These are phyloP conservation scores for Caloboletus inedulis DNA, from an alignment of 1,284 basidiomycete species.

Conservation along the genomic window DNA sequence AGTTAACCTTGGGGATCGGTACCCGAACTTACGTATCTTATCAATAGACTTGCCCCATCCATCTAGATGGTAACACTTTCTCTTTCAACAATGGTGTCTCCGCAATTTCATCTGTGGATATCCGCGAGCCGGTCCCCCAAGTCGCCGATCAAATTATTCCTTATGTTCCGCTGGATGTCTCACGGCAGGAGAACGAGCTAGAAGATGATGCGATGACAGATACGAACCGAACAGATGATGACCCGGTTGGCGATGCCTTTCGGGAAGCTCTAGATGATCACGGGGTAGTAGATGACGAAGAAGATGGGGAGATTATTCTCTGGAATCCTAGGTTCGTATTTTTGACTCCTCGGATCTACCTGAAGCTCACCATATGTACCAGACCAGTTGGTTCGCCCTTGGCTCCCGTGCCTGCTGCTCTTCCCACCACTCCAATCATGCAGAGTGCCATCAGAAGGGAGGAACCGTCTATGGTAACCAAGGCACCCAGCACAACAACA, in stretches of 20 bases:
- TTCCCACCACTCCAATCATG: constrained; percentile 25
- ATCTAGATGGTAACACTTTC: constrained; percentile 22
- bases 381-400: constrained; percentile 40
- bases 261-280: constrained; percentile 51
- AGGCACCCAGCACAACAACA: constrained; percentile 24
- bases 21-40: constrained; percentile 18
- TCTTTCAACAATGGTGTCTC: constrained; percentile 10
- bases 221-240: constrained; percentile 72
- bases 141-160: constrained; percentile 19
- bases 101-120: constrained; percentile 9
- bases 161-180: constrained; percentile 1
- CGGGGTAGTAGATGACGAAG: constrained; percentile 35
- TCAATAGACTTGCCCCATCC: constrained; percentile 28
- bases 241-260: constrained; percentile 78
- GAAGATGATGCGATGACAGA: constrained; percentile 74
- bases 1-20: constrained; percentile 6
- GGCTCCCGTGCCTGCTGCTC: constrained; percentile 6
- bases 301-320: constrained; percentile 61
- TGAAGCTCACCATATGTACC: constrained; percentile 11
- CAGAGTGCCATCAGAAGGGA: constrained; percentile 29
- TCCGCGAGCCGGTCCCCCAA: background rate
- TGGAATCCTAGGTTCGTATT: constrained; percentile 55
- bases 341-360: background rate
- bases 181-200: constrained; percentile 6
- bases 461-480: constrained; percentile 18